Conservation (phyloP, 768 basidiomycete genomes). For the Boletellus sp. region DNA sequence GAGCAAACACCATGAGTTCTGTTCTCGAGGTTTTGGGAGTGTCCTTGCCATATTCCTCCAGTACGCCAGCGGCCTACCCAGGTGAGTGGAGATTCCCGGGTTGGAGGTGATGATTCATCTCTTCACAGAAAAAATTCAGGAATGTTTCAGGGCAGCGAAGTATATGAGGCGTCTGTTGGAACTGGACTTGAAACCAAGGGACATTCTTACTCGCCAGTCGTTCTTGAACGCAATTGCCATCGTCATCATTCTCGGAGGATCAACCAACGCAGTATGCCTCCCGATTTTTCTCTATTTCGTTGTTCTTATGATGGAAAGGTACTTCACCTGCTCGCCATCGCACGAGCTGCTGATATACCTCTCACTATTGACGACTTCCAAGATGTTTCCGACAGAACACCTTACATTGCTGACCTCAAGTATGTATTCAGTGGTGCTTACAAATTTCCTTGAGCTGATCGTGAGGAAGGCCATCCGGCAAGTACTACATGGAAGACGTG, state of each 20-base stretch:
- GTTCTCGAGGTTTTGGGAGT: conserved; percentile 82
- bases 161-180: conserved; percentile 74
- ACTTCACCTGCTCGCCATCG: conserved; percentile 80
- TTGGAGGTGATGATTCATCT: not conserved
- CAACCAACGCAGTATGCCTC: conserved; percentile 73
- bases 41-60: conserved; percentile 75
- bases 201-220: conserved; percentile 63
- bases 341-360: conserved; percentile 70
- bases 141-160: conserved; percentile 74
- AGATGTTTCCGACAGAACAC: conserved; percentile 70
- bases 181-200: conserved; percentile 78
- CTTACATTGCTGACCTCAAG: conserved; percentile 83
- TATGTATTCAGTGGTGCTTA: conserved; percentile 28
- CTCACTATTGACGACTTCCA: conserved; percentile 88
- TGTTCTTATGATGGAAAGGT: conserved; percentile 44
- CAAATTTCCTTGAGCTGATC: conserved; percentile 4
- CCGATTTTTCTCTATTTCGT: not conserved
- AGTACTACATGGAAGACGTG: conserved; percentile 88
- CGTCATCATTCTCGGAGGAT: conserved; percentile 78
- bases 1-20: conserved; percentile 87
- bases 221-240: conserved; percentile 85
- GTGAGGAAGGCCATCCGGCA: conserved; percentile 64
- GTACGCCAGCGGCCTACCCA: conserved; percentile 70
- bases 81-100: conserved; percentile 35
- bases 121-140: conserved; percentile 68